Conservation (phyloP, 1,139 yeast species). For the Trichomonascaceae sp. region DNA sequence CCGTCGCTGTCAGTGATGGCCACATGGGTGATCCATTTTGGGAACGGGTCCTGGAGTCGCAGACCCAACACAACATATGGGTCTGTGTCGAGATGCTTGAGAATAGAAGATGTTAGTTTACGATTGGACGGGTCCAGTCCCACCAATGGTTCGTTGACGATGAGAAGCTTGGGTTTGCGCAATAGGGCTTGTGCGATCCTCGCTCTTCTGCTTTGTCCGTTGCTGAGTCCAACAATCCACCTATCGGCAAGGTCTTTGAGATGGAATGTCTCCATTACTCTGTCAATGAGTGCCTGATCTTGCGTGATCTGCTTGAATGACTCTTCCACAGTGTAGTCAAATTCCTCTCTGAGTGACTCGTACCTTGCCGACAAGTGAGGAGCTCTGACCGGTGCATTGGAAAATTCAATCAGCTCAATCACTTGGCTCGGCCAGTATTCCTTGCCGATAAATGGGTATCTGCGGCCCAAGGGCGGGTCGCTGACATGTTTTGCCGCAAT, state of each 20-base stretch:
- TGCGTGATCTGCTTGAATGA: slow-evolving; percentile 34
- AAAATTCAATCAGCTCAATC: slow-evolving; percentile 49
- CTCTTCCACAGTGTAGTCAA: slow-evolving; percentile 59
- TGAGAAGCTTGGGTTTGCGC: slow-evolving; percentile 46
- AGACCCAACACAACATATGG: slow-evolving; percentile 56
- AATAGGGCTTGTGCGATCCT: slow-evolving; percentile 66
- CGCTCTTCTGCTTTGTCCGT: slow-evolving; percentile 89
- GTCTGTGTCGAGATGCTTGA: slow-evolving; percentile 19
- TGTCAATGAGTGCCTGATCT: slow-evolving; percentile 25
- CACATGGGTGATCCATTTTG: slow-evolving; percentile 66
- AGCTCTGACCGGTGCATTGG: slow-evolving; percentile 40
- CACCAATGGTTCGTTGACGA: slow-evolving; percentile 83
- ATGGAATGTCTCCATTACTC: slow-evolving; percentile 38
- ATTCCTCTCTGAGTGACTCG: slow-evolving; percentile 72
- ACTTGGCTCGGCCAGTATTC: slow-evolving; percentile 35
- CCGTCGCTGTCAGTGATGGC: slow-evolving; percentile 50
- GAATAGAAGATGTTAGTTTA: slow-evolving; percentile 39
- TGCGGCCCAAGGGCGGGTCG: slow-evolving; percentile 40
- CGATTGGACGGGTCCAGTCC: slow-evolving; percentile 80
- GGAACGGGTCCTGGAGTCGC: slow-evolving; percentile 60
- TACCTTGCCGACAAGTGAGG: slow-evolving; percentile 83
- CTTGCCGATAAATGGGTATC: slow-evolving; percentile 39
- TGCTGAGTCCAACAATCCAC: slow-evolving; percentile 80
- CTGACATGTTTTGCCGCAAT: slow-evolving; percentile 37
- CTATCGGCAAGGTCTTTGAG: slow-evolving; percentile 45